phyloP scores from a whole-genome alignment of 306 rosid genomes.

The Quercus cerris region DNA sequence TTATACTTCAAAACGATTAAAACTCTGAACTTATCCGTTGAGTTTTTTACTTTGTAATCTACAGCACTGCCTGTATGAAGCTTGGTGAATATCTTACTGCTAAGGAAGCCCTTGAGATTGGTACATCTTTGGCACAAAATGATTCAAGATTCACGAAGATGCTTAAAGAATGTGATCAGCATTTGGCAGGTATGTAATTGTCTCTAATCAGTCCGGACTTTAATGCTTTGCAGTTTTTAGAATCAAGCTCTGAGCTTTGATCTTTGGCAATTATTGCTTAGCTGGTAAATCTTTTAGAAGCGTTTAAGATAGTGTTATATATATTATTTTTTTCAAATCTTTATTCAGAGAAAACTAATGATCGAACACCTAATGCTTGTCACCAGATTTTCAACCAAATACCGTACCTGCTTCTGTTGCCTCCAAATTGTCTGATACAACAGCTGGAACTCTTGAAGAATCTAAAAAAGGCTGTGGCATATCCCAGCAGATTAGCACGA shows the following conservation, averaged over 20 bases:
- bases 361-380: constrained; percentile 2
- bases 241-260: neutral
- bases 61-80: constrained; percentile 21
- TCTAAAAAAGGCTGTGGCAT: constrained; percentile 12
- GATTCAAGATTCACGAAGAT: constrained; percentile 22
- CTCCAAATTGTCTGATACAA: constrained; percentile 10
- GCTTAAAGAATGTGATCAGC: constrained; percentile 14
- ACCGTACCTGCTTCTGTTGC: constrained; percentile 3
- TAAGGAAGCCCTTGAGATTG: constrained; percentile 14
- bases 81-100: constrained; percentile 30
- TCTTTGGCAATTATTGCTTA: neutral
- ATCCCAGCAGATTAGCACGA: constrained; percentile 10
- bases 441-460: constrained; percentile 23
- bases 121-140: constrained; percentile 15
- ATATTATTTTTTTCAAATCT: constrained; percentile 2
- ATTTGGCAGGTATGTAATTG: constrained; percentile 12
- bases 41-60: neutral
- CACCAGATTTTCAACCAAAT: constrained; percentile 12
- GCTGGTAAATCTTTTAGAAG: neutral
- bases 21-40: neutral
- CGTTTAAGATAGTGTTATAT: neutral
- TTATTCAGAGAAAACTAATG: constrained; percentile 36
- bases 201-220: neutral
- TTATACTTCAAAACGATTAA: too few species aligned
- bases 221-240: neutral